phyloP scores from a whole-genome alignment of 441 rosid species.

The Erodium texanum region DNA sequence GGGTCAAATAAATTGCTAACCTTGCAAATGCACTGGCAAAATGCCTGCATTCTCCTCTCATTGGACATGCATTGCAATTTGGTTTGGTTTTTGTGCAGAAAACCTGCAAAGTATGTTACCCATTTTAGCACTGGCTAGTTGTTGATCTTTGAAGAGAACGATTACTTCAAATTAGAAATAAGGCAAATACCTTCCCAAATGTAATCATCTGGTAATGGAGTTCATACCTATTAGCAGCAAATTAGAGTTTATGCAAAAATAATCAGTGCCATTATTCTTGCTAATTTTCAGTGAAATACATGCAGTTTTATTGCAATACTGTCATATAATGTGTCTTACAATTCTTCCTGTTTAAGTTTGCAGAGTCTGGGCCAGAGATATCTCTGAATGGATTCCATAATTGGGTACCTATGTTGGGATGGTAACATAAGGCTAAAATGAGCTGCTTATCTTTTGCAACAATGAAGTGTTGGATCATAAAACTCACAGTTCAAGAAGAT shows the following conservation, averaged over 20 bases:
- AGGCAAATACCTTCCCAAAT: slow-evolving; percentile 75
- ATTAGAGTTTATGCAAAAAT: background rate
- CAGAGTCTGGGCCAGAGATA: slow-evolving; percentile 98
- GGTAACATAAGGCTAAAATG: slow-evolving; percentile 16
- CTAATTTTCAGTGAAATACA: background rate
- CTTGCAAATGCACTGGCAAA: slow-evolving; percentile 99
- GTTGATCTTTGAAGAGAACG: background rate
- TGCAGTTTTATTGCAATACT: slow-evolving; percentile 4
- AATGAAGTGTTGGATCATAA: slow-evolving; percentile 3
- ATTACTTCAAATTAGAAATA: slow-evolving; percentile 9
- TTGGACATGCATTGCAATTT: slow-evolving; percentile 97
- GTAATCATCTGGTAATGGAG: slow-evolving; percentile 97
- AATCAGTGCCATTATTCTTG: slow-evolving; percentile 9
- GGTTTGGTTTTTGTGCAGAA: slow-evolving; percentile 95
- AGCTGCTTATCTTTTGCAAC: slow-evolving; percentile 11
- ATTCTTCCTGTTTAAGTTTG: slow-evolving; percentile 82
- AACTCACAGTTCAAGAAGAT: slow-evolving; percentile 85
- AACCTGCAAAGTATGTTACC: slow-evolving; percentile 48
- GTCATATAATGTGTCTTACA: slow-evolving; percentile 36
- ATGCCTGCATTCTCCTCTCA: slow-evolving; percentile 98
- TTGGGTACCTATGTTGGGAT: slow-evolving; percentile 58
- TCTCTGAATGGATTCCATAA: slow-evolving; percentile 86
- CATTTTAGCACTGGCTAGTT: slow-evolving; percentile 15
- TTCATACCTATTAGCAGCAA: slow-evolving; percentile 55
- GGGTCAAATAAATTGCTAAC: slow-evolving; percentile 29